Percentiles rank a stretch among this genome's conserved stretches.
Conservation (phyloP, 1,139 yeast species). For the Geotrichum siamense region DNA sequence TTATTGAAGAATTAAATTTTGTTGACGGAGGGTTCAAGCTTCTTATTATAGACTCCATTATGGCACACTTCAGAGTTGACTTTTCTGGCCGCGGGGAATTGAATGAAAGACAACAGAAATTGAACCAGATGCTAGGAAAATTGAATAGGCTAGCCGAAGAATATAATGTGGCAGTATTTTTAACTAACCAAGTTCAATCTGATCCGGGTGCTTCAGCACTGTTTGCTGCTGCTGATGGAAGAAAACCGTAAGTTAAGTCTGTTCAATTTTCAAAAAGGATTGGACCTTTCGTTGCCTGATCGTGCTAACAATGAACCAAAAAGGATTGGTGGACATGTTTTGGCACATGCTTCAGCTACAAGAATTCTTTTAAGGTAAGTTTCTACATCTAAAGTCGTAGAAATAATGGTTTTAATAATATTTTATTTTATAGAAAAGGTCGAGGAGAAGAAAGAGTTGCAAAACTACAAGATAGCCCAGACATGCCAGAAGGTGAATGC, state of each 20-base stretch:
- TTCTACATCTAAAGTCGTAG: no score
- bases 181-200: conserved; percentile 60
- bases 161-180: conserved; percentile 51
- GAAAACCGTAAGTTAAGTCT: conserved; percentile 42
- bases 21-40: conserved; percentile 45
- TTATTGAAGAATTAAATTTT: conserved; percentile 47
- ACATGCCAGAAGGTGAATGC: conserved; percentile 54
- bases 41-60: conserved; percentile 49
- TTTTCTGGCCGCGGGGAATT: conserved; percentile 53
- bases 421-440: conserved; percentile 41
- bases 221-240: conserved; percentile 58
- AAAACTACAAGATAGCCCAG: conserved; percentile 54
- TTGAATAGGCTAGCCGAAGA: conserved; percentile 52
- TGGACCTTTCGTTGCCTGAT: no score
- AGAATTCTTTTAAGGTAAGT: conserved; percentile 41
- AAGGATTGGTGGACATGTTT: conserved; percentile 53
- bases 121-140: conserved; percentile 50
- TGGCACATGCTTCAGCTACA: conserved; percentile 61
- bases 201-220: conserved; percentile 62
- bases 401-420: not conserved
- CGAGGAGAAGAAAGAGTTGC: conserved; percentile 62
- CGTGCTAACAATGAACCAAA: conserved; percentile 3
- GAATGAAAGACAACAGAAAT: conserved; percentile 50
- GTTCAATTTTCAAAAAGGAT: not conserved
- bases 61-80: conserved; percentile 58